Conservation (phyloP, 2,329 filamentous ascomycete genomes). For the Fusarium sambucinum region DNA sequence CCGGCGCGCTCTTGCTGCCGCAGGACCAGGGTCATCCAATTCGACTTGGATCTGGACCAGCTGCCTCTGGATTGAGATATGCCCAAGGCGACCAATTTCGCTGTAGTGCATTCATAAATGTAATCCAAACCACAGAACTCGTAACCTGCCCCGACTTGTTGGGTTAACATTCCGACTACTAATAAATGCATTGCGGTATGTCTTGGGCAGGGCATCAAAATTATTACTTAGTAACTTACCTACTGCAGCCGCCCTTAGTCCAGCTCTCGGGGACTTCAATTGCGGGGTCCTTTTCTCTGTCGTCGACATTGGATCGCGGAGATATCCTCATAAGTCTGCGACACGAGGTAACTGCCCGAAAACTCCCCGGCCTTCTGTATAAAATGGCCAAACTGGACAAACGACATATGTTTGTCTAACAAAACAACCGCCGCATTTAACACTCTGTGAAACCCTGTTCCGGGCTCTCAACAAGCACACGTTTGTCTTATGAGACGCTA, state of each 20-base stretch:
- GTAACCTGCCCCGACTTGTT: not conserved
- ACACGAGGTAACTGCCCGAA: constrained; percentile 46
- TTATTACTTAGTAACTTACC: not conserved
- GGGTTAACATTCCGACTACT: not conserved
- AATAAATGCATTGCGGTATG: not conserved
- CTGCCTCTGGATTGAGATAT: constrained; percentile 29
- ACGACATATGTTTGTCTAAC: constrained; percentile 13
- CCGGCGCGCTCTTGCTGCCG: constrained; percentile 55
- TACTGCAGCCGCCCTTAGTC: not conserved
- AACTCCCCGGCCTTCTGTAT: constrained; percentile 51
- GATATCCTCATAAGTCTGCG: constrained; percentile 36
- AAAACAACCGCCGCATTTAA: constrained; percentile 9
- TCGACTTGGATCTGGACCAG: constrained; percentile 44
- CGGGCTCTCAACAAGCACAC: constrained; percentile 12
- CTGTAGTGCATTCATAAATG: constrained; percentile 16
- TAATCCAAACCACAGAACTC: not conserved
- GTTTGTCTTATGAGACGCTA: constrained; percentile 25
- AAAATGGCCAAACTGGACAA: constrained; percentile 17
- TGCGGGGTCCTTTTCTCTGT: constrained; percentile 30
- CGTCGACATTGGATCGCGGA: constrained; percentile 10
- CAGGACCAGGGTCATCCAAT: constrained; percentile 50
- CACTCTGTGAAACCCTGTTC: constrained; percentile 15
- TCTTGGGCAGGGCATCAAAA: not conserved
- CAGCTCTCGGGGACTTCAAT: constrained; percentile 1
- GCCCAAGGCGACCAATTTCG: constrained; percentile 49